These are phyloP conservation scores for Diaporthe ilicicola DNA, from an alignment of 2,329 filamentous ascomycete species.

Conservation along the genomic window DNA sequence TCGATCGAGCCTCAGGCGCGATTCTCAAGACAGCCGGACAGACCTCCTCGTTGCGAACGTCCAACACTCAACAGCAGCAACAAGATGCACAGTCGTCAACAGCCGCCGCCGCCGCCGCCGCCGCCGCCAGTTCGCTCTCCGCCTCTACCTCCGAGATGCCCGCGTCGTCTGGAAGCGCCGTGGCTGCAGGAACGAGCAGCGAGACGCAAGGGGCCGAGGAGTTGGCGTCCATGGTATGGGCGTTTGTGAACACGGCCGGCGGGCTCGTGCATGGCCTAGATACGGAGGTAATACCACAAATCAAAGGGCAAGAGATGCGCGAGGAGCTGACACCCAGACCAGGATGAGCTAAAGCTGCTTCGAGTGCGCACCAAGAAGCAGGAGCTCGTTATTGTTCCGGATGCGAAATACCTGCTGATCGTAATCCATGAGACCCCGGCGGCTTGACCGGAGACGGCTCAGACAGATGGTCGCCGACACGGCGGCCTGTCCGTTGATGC, in stretches of 20 bases:
- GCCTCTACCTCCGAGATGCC: conserved; percentile 18
- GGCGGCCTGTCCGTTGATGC: background rate
- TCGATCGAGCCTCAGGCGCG: conserved; percentile 75
- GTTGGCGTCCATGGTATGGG: conserved; percentile 79
- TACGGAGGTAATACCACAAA: conserved; percentile 61
- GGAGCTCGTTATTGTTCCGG: conserved; percentile 84
- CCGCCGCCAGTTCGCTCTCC: conserved; percentile 42
- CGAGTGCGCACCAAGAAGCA: conserved; percentile 84
- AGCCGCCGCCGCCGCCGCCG: conserved; percentile 3
- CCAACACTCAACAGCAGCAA: conserved; percentile 40
- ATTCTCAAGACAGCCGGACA: conserved; percentile 81
- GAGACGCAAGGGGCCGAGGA: conserved; percentile 72
- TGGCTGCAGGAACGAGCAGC: conserved; percentile 50
- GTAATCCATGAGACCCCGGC: conserved; percentile 84
- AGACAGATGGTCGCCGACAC: conserved; percentile 12
- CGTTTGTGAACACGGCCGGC: conserved; percentile 75
- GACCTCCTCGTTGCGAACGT: conserved; percentile 64
- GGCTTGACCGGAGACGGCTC: conserved; percentile 53
- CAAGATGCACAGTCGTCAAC: conserved; percentile 29
- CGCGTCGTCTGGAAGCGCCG: conserved; percentile 45
- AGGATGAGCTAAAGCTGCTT: conserved; percentile 81
- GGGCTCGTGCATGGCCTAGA: conserved; percentile 77
- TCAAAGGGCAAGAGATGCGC: background rate
- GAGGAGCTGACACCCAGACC: conserved; percentile 20
- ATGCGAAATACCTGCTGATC: conserved; percentile 79